Percentiles rank a stretch among this genome's conserved stretches.
Evolutionary conservation across 352 stramenopile species (phyloP).

Genomic region (Phytopythium aichiense): DNA sequence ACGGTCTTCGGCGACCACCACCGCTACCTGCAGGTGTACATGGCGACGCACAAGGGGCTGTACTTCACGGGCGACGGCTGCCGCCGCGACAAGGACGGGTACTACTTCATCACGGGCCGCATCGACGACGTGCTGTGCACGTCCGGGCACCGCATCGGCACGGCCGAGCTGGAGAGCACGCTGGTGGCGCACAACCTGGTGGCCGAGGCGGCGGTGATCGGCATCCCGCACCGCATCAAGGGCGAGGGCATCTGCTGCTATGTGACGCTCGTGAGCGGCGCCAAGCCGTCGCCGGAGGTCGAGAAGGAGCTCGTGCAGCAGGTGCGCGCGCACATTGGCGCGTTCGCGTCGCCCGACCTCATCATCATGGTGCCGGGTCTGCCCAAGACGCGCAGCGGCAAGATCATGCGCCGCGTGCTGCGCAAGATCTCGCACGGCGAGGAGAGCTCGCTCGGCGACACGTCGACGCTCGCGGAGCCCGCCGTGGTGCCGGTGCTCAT

Average conservation of each 20-base stretch:
- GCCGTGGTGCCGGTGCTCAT: slow-evolving; percentile 93
- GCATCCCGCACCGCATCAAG: slow-evolving; percentile 95
- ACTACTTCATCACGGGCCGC: slow-evolving; percentile 97
- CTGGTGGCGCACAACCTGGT: slow-evolving; percentile 91
- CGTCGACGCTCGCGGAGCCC: slow-evolving; percentile 96
- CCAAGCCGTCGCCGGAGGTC: slow-evolving; percentile 48
- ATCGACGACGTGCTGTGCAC: slow-evolving; percentile 97
- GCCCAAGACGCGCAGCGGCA: slow-evolving; percentile 96
- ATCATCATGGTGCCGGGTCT: slow-evolving; percentile 91
- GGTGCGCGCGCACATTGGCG: slow-evolving; percentile 92
- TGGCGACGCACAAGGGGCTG: slow-evolving; percentile 94
- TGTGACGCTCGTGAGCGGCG: slow-evolving; percentile 88
- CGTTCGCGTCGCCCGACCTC: slow-evolving; percentile 95
- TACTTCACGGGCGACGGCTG: slow-evolving; percentile 95
- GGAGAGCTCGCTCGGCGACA: slow-evolving; percentile 93
- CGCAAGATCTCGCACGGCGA: slow-evolving; percentile 97
- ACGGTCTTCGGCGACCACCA: slow-evolving; percentile 93
- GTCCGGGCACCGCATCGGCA: slow-evolving; percentile 88
- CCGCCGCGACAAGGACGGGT: slow-evolving; percentile 91
- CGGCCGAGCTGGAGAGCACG: slow-evolving; percentile 85
- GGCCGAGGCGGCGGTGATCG: slow-evolving; percentile 94
- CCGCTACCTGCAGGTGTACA: slow-evolving; percentile 96
- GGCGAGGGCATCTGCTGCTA: slow-evolving; percentile 96
- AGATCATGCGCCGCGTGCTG: slow-evolving; percentile 99
- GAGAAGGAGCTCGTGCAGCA: slow-evolving; percentile 73